Base-by-base conservation (phyloP, 805 yeast species). In the Clavispora carvajalis region DNA sequence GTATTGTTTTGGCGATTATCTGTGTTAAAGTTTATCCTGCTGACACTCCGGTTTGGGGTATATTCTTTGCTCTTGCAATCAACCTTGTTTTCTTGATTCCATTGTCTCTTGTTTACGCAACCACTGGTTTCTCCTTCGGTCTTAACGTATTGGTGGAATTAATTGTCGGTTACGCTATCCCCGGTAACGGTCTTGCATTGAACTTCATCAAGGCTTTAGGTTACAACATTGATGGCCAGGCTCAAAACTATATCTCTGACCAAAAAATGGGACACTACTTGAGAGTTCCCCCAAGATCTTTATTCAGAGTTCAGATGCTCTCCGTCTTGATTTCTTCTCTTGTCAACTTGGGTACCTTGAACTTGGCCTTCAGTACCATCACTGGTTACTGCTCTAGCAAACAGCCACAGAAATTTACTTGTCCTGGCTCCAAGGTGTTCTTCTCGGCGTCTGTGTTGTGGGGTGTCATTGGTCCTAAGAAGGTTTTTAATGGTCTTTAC, bases 201-300 rank as follows among this genome's bases (percentile, higher is more conserved):
- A 57, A 52, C 71, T 70, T 76, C 49, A 69, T 79, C 63, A 80
- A 79, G 58, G 74, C 80, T 8, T 73, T 71, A 49, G 82, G 84
- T 21, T 76, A 70, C 55, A 73, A 74, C 47, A 69, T 78, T 28
- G 74, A 73, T 60, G 71, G 72, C 36, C 83, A 79, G 51, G 83
- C 84, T 1, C 67, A 76, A 30, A 63, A 68, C 39, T 79, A 70
- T 53, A 63, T 76, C 23, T 63, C 69, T 7, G 82, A 79, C 50
- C 74, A 76, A 68, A 82, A 82, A 51, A 55, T 77, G 55, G 85
- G 77, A 2, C 86, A 82, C 45, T 83, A 83, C 53, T 58, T 79
- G 53, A 79, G 79, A 48, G 62, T 82, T 15, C 78, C 84, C 0
- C 88, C 87, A 2, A 66, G 79, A 44, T 67, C 79, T 1, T 62